Conservation (phyloP, 331 rosid genomes). For the Rhamnella rubrinervis region DNA sequence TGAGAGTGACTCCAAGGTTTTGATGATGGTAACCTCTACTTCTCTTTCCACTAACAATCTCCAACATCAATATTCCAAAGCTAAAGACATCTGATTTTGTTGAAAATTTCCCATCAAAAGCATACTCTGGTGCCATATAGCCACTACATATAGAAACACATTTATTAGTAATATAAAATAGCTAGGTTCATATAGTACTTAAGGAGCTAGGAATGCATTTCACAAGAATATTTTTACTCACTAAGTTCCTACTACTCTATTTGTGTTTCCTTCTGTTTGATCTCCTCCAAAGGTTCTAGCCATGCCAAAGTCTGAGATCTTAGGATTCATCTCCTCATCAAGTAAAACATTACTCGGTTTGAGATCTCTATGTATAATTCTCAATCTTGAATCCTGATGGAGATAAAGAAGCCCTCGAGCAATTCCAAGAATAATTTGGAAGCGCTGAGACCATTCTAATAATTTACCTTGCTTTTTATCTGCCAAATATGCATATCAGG, state of each 20-base stretch:
- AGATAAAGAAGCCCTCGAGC: slow-evolving; percentile 23
- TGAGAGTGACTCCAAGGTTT: neutral
- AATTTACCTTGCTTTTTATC: neutral
- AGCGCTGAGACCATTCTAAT: slow-evolving; percentile 13
- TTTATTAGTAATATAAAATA: neutral
- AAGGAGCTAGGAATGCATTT: neutral
- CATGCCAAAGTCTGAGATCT: slow-evolving; percentile 46
- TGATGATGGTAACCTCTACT: slow-evolving; percentile 1
- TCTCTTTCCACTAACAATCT: slow-evolving; percentile 2
- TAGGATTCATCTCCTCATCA: slow-evolving; percentile 38
- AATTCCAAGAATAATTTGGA: slow-evolving; percentile 17
- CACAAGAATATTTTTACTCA: neutral
- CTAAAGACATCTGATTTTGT: slow-evolving; percentile 28
- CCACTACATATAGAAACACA: slow-evolving; percentile 25
- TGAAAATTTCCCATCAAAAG: slow-evolving; percentile 23
- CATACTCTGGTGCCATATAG: slow-evolving; percentile 14
- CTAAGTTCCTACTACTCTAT: slow-evolving; percentile 13
- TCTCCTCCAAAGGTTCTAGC: slow-evolving; percentile 34
- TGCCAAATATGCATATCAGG: neutral
- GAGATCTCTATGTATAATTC: slow-evolving; percentile 21
- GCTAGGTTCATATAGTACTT: neutral
- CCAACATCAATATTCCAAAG: neutral
- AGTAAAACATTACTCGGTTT: slow-evolving; percentile 33
- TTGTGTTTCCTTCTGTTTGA: slow-evolving; percentile 13
- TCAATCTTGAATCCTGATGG: slow-evolving; percentile 19